Evolutionary conservation across 306 rosid genomes (phyloP).

Genomic region (Leucaena leucocephala): DNA sequence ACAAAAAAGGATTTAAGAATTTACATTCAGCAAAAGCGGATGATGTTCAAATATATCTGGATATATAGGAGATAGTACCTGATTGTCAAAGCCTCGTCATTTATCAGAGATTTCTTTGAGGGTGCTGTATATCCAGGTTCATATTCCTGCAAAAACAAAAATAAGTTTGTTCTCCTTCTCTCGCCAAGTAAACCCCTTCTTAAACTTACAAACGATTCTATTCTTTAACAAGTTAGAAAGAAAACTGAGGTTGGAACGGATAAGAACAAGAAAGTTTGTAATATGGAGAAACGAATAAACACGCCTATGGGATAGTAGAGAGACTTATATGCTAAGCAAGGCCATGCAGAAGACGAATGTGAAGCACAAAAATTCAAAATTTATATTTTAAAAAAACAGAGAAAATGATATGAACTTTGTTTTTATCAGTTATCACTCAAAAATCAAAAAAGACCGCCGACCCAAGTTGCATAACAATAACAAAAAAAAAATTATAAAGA

Average conservation of each 20-base stretch:
- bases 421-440: constrained; percentile 22
- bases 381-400: not conserved
- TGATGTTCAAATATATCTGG: not conserved
- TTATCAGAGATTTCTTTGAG: constrained; percentile 59
- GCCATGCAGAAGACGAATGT: no score
- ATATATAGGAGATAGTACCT: constrained; percentile 56
- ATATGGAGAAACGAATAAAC: not conserved
- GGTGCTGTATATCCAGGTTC: constrained; percentile 79
- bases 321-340: constrained; percentile 23
- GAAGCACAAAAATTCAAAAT: constrained; percentile 27
- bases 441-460: constrained; percentile 38
- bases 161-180: not conserved
- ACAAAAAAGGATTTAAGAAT: not conserved
- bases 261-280: constrained; percentile 6
- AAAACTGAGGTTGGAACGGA: constrained; percentile 7
- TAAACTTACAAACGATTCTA: not conserved
- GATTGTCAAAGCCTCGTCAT: constrained; percentile 65
- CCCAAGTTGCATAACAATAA: constrained; percentile 37
- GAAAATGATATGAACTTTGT: constrained; percentile 30
- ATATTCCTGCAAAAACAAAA: constrained; percentile 60
- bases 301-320: constrained; percentile 18
- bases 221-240: constrained; percentile 19
- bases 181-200: not conserved
- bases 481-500: constrained; percentile 1
- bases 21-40: not conserved